Conservation (phyloP, 306 rosid genomes). For the Malus fusca region DNA sequence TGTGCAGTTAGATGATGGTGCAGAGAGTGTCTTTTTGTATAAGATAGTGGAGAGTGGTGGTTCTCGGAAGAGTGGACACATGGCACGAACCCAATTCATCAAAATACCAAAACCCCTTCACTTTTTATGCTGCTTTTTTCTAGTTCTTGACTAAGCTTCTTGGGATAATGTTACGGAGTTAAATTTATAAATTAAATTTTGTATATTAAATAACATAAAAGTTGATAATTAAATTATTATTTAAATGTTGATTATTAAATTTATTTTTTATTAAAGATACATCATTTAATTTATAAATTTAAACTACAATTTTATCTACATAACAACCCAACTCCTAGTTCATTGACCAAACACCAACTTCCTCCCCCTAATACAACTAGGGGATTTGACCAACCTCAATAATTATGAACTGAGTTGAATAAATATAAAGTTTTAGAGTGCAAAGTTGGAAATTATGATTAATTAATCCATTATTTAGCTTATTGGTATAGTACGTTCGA, state of each 20-base stretch:
- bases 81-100: background rate
- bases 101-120: too few relatives aligned
- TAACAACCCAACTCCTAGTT: background rate
- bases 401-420: background rate
- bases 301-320: too few relatives aligned
- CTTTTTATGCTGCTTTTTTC: too few relatives aligned
- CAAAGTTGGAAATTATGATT: background rate
- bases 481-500: background rate
- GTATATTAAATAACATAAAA: rapidly evolving
- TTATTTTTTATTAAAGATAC: too few relatives aligned
- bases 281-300: too few relatives aligned
- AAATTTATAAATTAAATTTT: background rate
- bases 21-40: background rate
- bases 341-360: background rate
- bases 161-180: too few relatives aligned
- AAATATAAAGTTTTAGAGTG: background rate
- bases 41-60: background rate
- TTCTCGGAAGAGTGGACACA: background rate
- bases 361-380: background rate
- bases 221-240: too few relatives aligned
- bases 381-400: background rate
- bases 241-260: too few relatives aligned
- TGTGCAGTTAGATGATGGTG: background rate
- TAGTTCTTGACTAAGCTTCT: too few relatives aligned
- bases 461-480: background rate